These are phyloP conservation scores for Cnidoscolus chayamansa DNA, from an alignment of 441 rosid species.

Conservation along the genomic window DNA sequence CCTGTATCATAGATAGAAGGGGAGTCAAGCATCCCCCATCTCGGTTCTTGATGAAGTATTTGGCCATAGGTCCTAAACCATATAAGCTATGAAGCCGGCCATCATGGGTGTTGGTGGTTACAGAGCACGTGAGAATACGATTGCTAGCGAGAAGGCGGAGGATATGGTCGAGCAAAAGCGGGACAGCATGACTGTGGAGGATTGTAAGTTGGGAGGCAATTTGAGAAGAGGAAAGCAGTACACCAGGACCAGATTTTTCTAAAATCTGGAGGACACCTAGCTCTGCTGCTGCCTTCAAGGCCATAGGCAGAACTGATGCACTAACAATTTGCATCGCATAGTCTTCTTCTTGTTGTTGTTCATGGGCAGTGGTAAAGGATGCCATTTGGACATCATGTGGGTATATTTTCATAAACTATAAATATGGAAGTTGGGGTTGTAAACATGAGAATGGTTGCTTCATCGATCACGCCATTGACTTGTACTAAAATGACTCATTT, in stretches of 20 bases:
- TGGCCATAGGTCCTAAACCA: constrained; percentile 49
- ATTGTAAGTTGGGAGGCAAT: constrained; percentile 47
- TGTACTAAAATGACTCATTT: too few relatives aligned
- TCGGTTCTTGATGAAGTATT: constrained; percentile 37
- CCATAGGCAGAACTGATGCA: constrained; percentile 63
- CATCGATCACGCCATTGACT: too few relatives aligned
- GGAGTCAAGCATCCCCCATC: constrained; percentile 32
- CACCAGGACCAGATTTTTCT: constrained; percentile 39
- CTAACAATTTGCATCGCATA: constrained; percentile 61
- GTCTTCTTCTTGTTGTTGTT: background rate
- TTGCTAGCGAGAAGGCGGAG: constrained; percentile 52
- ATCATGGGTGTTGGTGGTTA: constrained; percentile 12
- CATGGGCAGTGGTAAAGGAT: background rate
- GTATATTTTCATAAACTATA: too few relatives aligned
- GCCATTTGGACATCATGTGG: background rate
- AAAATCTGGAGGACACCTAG: constrained; percentile 62
- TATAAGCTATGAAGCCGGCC: constrained; percentile 24
- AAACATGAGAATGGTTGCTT: too few relatives aligned
- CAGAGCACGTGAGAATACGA: constrained; percentile 33
- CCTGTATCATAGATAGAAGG: constrained; percentile 31
- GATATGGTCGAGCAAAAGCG: constrained; percentile 51
- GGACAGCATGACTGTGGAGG: constrained; percentile 40
- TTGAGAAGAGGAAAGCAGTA: constrained; percentile 35
- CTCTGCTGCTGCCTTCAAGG: constrained; percentile 52
- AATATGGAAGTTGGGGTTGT: too few relatives aligned